These are phyloP conservation scores for Hepatocystis sp. DNA, from an alignment of 169 alveolate species.

Conservation along the genomic window DNA sequence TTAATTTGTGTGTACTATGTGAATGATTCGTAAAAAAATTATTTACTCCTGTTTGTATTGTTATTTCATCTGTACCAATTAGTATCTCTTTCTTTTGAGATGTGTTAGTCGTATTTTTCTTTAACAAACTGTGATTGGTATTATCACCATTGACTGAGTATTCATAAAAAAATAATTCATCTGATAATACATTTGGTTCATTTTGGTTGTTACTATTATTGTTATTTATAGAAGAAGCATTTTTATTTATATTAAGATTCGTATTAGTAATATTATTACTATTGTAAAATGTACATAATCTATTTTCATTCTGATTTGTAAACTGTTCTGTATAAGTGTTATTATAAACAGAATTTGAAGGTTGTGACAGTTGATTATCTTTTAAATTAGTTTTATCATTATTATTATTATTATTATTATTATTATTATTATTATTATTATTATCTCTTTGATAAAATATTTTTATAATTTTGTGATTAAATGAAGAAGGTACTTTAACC, in stretches of 20 bases:
- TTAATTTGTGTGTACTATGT: slow-evolving; percentile 10
- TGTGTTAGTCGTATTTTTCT: no score
- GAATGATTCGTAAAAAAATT: slow-evolving; percentile 1
- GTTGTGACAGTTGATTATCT: background rate
- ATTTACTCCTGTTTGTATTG: background rate
- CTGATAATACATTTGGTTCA: background rate
- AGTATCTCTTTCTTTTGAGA: background rate
- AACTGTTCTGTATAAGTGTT: background rate
- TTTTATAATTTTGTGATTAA: slow-evolving; percentile 67
- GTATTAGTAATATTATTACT: no score
- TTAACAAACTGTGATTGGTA: no score
- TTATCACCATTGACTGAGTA: background rate
- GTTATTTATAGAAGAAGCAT: background rate
- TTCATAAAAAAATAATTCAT: background rate
- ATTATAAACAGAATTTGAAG: background rate
- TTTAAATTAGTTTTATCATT: background rate
- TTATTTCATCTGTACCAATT: no score
- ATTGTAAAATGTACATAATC: no score
- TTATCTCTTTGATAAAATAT: slow-evolving; percentile 23
- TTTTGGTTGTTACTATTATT: background rate
- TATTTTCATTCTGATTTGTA: no score
- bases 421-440: slow-evolving; percentile 3
- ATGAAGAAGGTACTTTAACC: slow-evolving; percentile 42
- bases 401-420: no score
- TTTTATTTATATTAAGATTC: no score